phyloP scores from a whole-genome alignment of 1,284 basidiomycete genomes.

The Gymnopus androsaceus region DNA sequence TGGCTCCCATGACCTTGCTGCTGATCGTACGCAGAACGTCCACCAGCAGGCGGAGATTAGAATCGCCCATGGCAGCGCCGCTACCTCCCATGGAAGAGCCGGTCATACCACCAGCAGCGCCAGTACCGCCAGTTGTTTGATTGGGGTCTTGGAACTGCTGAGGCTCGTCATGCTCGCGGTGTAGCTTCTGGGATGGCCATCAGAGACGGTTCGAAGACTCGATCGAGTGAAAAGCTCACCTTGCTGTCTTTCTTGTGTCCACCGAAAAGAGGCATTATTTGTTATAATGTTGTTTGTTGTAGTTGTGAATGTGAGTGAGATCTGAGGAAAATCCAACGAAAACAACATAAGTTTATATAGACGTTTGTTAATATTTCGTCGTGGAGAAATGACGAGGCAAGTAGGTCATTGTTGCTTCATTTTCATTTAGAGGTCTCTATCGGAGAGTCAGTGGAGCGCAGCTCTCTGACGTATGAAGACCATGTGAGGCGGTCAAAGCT shows the following conservation, averaged over 20 bases:
- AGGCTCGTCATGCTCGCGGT: no score
- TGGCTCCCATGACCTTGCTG: background rate
- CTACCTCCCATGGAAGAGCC: background rate
- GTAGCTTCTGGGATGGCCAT: no score
- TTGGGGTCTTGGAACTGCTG: no score
- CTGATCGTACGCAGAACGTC: background rate
- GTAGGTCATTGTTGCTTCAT: background rate
- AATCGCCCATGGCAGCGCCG: background rate
- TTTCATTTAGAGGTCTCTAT: no score
- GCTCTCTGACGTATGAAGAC: background rate
- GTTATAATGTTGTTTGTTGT: background rate
- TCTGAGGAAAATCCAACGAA: background rate
- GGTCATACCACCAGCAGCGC: background rate
- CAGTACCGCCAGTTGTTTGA: background rate
- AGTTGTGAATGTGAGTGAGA: background rate
- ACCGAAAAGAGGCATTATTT: constrained; percentile 10
- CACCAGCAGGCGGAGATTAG: background rate
- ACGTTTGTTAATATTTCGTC: background rate
- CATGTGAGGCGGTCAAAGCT: constrained; percentile 1
- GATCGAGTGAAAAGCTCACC: background rate
- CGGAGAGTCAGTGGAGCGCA: no score
- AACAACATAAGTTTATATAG: no score
- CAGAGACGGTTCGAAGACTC: background rate
- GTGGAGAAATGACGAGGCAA: background rate
- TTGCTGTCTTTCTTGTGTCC: constrained; percentile 8